Evolutionary conservation across 305 asterid genomes (phyloP), one percentile per base, ranked within the genome.

Genomic region (Rubia balearica): DNA sequence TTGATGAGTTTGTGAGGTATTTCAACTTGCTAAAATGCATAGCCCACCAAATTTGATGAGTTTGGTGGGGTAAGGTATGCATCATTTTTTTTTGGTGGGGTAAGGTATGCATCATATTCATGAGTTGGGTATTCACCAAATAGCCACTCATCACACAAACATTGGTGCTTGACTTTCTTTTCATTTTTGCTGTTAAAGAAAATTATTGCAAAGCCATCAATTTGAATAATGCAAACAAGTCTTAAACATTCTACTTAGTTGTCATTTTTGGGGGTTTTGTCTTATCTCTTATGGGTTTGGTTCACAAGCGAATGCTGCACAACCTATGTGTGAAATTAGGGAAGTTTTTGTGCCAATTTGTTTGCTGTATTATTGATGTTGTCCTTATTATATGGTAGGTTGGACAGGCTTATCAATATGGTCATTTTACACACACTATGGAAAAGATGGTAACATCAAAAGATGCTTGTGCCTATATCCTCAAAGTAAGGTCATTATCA

Each of bases 401-500:
- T 55, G 42, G 72, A 72, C 19, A 72, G 62, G 71, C 55, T 74
- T 46, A 69, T 81, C 82, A 77, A 65, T 43, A 61, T 74, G 75
- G 78, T 69, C 75, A 57, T 81, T 60, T 46, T 41, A 62, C 74
- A 62, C 74, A 66, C 56, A 66, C 67, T 19, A 56, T 77, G 79
- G 73, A 68, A 55, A 55, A 75, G 57, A 30, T 64, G 73, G 70
- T 61, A 55, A 72, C 63, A 57, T 68, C 74, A 76, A 80, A 80
- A 80, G 81, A 74, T 81, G 76, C 80, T 72, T 60, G 57, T 65
- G 71, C 75, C 17, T 59, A 33, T 63, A 80, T 81, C 76, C 71
- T 56, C 65, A 46, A 57, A 53, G 80, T 72, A 40, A 61, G 61
- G 82, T 81, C 84, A 69, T 81, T 78, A 51, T 43, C 66, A 49